Percentiles rank a stretch among this genome's conserved stretches.
phyloP scores from a whole-genome alignment of 1,284 basidiomycete species.

The Tylopilus sp. region DNA sequence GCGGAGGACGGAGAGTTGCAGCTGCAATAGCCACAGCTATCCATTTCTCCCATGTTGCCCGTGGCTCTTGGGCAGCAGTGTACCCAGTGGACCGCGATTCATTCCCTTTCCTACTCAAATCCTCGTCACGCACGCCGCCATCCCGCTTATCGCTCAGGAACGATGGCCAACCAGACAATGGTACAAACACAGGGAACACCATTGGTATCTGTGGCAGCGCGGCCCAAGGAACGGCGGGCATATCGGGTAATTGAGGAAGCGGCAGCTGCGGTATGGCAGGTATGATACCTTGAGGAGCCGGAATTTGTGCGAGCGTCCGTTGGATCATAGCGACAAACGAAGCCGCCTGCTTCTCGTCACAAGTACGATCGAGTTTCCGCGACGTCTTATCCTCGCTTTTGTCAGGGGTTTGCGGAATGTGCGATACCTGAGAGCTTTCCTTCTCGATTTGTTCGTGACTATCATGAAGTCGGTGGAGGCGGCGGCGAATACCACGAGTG shows the following conservation, averaged over 20 bases:
- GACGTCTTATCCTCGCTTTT: constrained; percentile 23
- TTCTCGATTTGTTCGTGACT: constrained; percentile 22
- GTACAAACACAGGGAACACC: constrained; percentile 76
- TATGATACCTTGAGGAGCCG: constrained; percentile 53
- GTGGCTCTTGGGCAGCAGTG: constrained; percentile 56
- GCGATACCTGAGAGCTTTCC: constrained; percentile 11
- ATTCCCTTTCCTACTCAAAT: constrained; percentile 33
- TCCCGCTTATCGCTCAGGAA: constrained; percentile 51
- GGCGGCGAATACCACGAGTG: constrained; percentile 34
- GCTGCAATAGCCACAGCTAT: constrained; percentile 48
- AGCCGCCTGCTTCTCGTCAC: constrained; percentile 63
- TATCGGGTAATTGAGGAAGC: constrained; percentile 49
- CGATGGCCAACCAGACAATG: constrained; percentile 63
- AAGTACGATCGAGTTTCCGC: constrained; percentile 21
- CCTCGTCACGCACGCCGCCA: constrained; percentile 30
- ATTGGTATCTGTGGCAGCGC: constrained; percentile 68
- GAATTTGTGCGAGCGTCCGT: constrained; percentile 67
- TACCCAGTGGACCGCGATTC: constrained; percentile 35
- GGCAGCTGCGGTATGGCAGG: constrained; percentile 57
- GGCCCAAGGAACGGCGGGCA: constrained; percentile 61
- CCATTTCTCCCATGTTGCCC: constrained; percentile 72
- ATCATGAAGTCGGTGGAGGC: constrained; percentile 31
- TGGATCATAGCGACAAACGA: constrained; percentile 72
- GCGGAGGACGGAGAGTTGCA: constrained; percentile 42
- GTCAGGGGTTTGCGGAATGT: constrained; percentile 16